Base-by-base conservation (phyloP, 768 basidiomycete genomes). In the Calocybe gangraenosa region DNA sequence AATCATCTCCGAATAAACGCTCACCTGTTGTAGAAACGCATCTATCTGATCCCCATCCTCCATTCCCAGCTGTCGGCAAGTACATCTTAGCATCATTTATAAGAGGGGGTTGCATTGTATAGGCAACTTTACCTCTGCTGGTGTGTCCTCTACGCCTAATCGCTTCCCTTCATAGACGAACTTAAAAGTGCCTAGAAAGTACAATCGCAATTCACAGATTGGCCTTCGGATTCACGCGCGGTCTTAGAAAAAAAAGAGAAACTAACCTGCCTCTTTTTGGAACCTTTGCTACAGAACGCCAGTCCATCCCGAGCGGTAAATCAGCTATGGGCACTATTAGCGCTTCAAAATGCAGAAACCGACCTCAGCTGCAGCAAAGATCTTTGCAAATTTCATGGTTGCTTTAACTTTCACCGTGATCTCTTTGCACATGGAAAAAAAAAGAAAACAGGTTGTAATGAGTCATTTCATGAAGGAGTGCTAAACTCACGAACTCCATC, bases 291-390 rank as follows among this genome's bases (percentile, higher is more conserved):
- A 52, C 10, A 37, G 37, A 47, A 23, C 1, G 19, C 9, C 1
- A 35, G 17, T 7, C 6, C 6, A 28, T 11, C 6, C 25, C 5
- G 25, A 5, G 11, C 11, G 5, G 5, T 28, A 11, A 28, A 11
- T 28, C 11, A 28, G 14, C n/a, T 14, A 35, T 5, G 6, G 7
- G 13, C 14, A 8, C 30, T 31, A 31, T 35, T 5, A 35, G 14
- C 13, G 13, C 7, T 35, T 35, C 13, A 14, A n/a, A 14, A 34
- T 15, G 28, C 8, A 8, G 25, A n/a, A n/a, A 66, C 75, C 18
- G 52, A 84, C 84, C 71, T 83, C 79, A 1, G 79, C 78, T 13
- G 81, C 82, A 14, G 79, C 72, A 46, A 86, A 84, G 19, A 84
- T 77, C 61, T 84, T 85, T 31, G 65, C 59, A 52, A 86, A 83